A percentile compares a stretch with the other conserved stretches of the same genome.
Evolutionary conservation across 495 filamentous ascomycete species (phyloP).

Genomic region (Hyphodiscus hymeniophilus): DNA sequence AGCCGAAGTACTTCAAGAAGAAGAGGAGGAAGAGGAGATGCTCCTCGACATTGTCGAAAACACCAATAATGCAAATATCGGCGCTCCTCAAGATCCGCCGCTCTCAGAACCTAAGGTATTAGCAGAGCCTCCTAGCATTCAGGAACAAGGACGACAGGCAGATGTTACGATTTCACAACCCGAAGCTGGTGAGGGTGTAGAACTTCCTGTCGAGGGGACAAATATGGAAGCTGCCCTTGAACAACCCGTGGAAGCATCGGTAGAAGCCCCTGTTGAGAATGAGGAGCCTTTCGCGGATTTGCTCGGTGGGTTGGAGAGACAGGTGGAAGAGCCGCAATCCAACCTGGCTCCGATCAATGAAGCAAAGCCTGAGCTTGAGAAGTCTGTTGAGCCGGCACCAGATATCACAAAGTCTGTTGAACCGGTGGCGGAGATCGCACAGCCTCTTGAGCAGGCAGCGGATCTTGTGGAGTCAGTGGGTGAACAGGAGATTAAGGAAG

Average conservation of each 20-base stretch:
- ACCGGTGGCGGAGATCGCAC: too few relatives aligned
- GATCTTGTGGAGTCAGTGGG: too few relatives aligned
- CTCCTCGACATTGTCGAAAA: conserved; percentile 18
- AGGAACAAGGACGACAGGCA: not conserved
- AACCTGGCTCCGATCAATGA: not conserved
- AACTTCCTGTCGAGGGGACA: not conserved
- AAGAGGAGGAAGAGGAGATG: conserved; percentile 20
- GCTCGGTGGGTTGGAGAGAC: conserved; percentile 18
- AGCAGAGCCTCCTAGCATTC: not conserved
- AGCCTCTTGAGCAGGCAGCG: too few relatives aligned
- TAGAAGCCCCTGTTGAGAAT: not conserved
- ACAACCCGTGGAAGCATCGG: not conserved
- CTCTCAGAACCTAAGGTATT: not conserved
- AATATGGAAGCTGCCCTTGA: not conserved
- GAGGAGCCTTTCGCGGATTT: conserved; percentile 21
- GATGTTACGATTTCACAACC: not conserved
- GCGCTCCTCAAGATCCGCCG: not conserved
- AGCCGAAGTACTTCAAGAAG: conserved; percentile 8
- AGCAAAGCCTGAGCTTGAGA: not conserved
- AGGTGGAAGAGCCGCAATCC: not conserved
- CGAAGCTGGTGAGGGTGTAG: not conserved
- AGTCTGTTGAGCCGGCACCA: not conserved
- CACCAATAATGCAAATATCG: conserved; percentile 6
- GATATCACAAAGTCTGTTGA: too few relatives aligned
- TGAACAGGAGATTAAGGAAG: too few relatives aligned